Percentiles rank a stretch among this genome's conserved stretches.
Conservation (phyloP, 2,329 filamentous ascomycete genomes). For the Fusarium albosuccineum region DNA sequence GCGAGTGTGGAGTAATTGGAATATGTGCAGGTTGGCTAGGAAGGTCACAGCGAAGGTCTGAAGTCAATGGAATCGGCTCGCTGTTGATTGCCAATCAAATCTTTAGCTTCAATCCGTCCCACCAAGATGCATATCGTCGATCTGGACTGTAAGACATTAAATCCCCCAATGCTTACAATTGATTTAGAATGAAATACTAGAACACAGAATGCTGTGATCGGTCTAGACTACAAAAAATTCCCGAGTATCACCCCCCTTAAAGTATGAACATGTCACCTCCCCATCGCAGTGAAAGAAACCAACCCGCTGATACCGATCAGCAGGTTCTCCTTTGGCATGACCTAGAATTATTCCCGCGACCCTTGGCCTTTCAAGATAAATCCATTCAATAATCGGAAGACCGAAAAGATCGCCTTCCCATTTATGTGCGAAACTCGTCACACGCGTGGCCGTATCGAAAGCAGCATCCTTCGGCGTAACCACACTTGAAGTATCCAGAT, state of each 20-base stretch:
- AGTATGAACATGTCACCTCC: background rate
- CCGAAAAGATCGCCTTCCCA: conserved; percentile 2
- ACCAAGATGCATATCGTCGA: background rate
- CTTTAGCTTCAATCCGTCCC: background rate
- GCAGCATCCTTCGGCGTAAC: background rate
- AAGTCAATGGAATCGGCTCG: background rate
- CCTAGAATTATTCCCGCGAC: background rate
- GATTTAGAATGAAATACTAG: too few relatives aligned
- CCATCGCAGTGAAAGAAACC: background rate
- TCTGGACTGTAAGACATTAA: too few relatives aligned
- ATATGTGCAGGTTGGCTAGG: background rate
- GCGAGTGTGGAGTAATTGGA: background rate
- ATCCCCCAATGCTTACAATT: too few relatives aligned
- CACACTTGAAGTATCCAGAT: background rate
- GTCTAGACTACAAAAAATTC: background rate
- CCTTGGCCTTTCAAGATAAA: too few relatives aligned
- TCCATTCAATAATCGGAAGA: background rate
- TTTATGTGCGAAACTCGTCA: background rate
- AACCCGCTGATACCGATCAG: conserved; percentile 1
- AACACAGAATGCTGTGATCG: too few relatives aligned
- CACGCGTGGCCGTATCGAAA: background rate
- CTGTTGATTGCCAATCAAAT: background rate
- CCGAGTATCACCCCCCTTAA: background rate
- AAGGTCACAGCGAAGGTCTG: background rate
- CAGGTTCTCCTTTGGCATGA: conserved; percentile 3